Conservation (phyloP, 2,329 filamentous ascomycete species). For the Westerdykella ornata region DNA sequence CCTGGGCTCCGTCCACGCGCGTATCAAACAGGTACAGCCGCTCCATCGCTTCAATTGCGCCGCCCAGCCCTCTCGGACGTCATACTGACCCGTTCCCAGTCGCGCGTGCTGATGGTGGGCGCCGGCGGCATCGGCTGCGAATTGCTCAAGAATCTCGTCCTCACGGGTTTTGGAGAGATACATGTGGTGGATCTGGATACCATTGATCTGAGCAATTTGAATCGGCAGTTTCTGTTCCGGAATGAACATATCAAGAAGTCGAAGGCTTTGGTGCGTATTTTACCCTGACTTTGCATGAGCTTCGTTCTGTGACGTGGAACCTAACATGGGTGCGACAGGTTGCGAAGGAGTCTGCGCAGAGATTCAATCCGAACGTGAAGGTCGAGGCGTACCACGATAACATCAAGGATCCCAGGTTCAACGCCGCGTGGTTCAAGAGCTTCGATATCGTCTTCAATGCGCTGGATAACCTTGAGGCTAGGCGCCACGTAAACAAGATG, state of each 20-base stretch:
- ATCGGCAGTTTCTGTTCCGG: slow-evolving; percentile 93
- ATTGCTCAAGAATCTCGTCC: slow-evolving; percentile 89
- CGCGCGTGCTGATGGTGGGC: slow-evolving; percentile 86
- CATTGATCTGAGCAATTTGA: slow-evolving; percentile 95
- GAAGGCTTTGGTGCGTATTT: slow-evolving; percentile 71
- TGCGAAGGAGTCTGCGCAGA: slow-evolving; percentile 82
- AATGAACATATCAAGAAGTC: slow-evolving; percentile 97
- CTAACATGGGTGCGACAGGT: slow-evolving; percentile 49
- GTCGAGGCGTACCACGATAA: slow-evolving; percentile 88
- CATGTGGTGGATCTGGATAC: slow-evolving; percentile 96
- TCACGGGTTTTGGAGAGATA: slow-evolving; percentile 85
- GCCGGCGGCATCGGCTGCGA: slow-evolving; percentile 97
- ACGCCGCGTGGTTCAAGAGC: slow-evolving; percentile 75
- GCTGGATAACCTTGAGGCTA: slow-evolving; percentile 87
- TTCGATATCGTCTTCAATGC: slow-evolving; percentile 94
- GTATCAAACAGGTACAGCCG: slow-evolving; percentile 60
- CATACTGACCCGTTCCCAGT: slow-evolving; percentile 47
- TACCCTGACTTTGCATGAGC: neutral
- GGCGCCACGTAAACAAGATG: slow-evolving; percentile 96
- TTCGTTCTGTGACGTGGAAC: too few relatives aligned
- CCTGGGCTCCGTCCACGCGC: slow-evolving; percentile 54
- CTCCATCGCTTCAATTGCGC: slow-evolving; percentile 2
- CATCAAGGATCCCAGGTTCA: slow-evolving; percentile 85
- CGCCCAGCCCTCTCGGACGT: neutral
- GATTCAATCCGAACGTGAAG: slow-evolving; percentile 82